Conservation (phyloP, 495 filamentous ascomycete genomes). For the Xylaria grammica region DNA sequence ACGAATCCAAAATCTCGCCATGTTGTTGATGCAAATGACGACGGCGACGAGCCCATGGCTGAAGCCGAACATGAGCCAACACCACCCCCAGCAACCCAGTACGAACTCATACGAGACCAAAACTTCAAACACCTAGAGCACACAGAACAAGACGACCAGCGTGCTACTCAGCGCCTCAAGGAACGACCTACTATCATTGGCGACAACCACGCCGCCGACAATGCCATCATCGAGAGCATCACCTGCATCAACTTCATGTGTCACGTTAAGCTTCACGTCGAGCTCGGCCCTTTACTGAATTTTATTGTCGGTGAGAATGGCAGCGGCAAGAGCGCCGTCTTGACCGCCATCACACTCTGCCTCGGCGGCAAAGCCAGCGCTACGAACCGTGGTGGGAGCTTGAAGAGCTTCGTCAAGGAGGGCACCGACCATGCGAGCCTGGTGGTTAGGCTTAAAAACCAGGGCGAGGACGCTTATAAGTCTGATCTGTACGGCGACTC, state of each 20-base stretch:
- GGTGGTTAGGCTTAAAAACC: constrained; percentile 87
- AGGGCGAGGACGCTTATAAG: constrained; percentile 81
- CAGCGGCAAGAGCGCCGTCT: constrained; percentile 95
- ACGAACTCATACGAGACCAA: constrained; percentile 56
- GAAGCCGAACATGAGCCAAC: constrained; percentile 22
- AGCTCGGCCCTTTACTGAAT: constrained; percentile 90
- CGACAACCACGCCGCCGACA: constrained; percentile 77
- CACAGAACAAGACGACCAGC: constrained; percentile 65
- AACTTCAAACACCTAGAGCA: constrained; percentile 58
- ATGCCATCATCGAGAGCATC: constrained; percentile 81
- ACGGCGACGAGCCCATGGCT: constrained; percentile 37
- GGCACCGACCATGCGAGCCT: constrained; percentile 66
- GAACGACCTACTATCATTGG: constrained; percentile 56
- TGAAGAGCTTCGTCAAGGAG: constrained; percentile 93
- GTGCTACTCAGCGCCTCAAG: constrained; percentile 73
- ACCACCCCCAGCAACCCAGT: constrained; percentile 52
- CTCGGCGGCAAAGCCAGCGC: constrained; percentile 92
- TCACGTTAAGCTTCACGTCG: constrained; percentile 77
- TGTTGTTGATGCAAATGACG: constrained; percentile 32
- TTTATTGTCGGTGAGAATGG: constrained; percentile 98
- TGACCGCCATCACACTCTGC: constrained; percentile 94
- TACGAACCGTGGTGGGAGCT: constrained; percentile 91
- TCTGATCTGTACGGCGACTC: constrained; percentile 81
- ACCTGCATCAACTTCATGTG: constrained; percentile 96
- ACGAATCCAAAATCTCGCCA: constrained; percentile 29